A percentile compares a stretch with the other conserved stretches of the same genome.
phyloP scores from a whole-genome alignment of 176 grass and related monocot species.

The Rhynchospora pubera region DNA sequence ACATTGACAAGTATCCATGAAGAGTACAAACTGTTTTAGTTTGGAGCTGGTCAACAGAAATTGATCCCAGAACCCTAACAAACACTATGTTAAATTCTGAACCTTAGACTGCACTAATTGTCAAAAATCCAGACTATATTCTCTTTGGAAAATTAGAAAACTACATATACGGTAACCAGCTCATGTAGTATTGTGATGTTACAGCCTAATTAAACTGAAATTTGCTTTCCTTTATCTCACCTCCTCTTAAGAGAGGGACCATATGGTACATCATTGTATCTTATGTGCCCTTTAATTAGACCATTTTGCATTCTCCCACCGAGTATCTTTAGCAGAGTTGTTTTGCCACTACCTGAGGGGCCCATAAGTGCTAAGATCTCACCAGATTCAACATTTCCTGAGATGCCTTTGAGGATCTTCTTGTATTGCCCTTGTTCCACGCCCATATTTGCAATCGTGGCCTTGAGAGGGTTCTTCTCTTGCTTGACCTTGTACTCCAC shows the following conservation, averaged over 20 bases:
- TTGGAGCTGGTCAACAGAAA: neutral
- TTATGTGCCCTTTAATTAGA: slow-evolving; percentile 57
- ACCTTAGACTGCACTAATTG: neutral
- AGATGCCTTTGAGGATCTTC: slow-evolving; percentile 79
- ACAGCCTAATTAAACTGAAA: neutral
- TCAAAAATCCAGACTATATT: neutral
- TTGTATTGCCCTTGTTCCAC: slow-evolving; percentile 49
- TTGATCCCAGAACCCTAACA: neutral
- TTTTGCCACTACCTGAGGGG: slow-evolving; percentile 92
- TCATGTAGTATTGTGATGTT: neutral
- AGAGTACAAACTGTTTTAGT: neutral
- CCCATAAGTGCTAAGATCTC: slow-evolving; percentile 91
- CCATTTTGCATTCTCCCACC: slow-evolving; percentile 62
- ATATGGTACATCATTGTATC: slow-evolving; percentile 80
- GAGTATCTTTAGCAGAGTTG: slow-evolving; percentile 76
- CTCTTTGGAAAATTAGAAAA: neutral
- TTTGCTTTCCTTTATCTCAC: slow-evolving; percentile 22
- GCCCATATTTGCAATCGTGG: slow-evolving; percentile 36
- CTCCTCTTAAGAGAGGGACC: slow-evolving; percentile 63
- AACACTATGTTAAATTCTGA: neutral
- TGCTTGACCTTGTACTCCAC: slow-evolving; percentile 78
- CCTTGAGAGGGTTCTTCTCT: slow-evolving; percentile 40
- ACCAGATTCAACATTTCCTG: slow-evolving; percentile 69
- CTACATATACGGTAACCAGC: neutral
- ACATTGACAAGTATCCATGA: neutral